A percentile compares a stretch with the other conserved stretches of the same genome.
phyloP scores from a whole-genome alignment of 805 yeast species.

The Zygotorulaspora chibaensis region DNA sequence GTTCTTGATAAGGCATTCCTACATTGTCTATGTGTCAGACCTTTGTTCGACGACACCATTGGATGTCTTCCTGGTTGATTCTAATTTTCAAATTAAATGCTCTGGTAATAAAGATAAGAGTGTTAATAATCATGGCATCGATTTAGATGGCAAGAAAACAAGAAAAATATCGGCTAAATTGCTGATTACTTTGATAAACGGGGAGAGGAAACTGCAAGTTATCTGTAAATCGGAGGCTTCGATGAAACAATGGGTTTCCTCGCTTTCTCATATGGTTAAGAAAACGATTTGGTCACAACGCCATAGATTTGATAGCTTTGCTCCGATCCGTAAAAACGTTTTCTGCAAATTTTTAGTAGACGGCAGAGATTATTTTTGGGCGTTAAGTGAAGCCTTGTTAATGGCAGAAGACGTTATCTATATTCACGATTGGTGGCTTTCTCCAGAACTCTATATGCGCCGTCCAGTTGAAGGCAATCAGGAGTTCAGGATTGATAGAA shows the following conservation, averaged over 20 bases:
- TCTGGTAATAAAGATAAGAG: conserved; percentile 37
- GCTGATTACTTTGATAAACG: conserved; percentile 58
- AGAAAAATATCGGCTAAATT: conserved; percentile 50
- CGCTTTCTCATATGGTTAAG: conserved; percentile 64
- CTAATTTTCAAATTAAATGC: conserved; percentile 55
- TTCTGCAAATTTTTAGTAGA: conserved; percentile 97
- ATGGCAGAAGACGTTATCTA: conserved; percentile 91
- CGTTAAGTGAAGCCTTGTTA: conserved; percentile 83
- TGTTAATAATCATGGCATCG: conserved; percentile 26
- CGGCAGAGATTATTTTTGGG: conserved; percentile 95
- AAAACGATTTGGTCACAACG: conserved; percentile 66
- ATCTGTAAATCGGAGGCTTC: conserved; percentile 63
- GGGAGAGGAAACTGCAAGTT: conserved; percentile 73
- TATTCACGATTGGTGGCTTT: conserved; percentile 98
- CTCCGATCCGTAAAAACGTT: conserved; percentile 81
- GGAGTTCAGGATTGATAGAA: conserved; percentile 85
- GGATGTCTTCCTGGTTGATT: conserved; percentile 88
- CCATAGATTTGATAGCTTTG: conserved; percentile 83
- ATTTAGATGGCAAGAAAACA: conserved; percentile 23
- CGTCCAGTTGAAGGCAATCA: conserved; percentile 95
- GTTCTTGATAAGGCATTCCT: conserved; percentile 83
- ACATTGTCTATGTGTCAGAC: conserved; percentile 79
- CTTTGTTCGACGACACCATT: conserved; percentile 81
- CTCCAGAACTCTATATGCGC: conserved; percentile 89
- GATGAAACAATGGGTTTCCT: conserved; percentile 68